A percentile compares a stretch with the other conserved stretches of the same genome.
Conservation (phyloP, 2,329 filamentous ascomycete genomes). For the Epichloe coenophiala region DNA sequence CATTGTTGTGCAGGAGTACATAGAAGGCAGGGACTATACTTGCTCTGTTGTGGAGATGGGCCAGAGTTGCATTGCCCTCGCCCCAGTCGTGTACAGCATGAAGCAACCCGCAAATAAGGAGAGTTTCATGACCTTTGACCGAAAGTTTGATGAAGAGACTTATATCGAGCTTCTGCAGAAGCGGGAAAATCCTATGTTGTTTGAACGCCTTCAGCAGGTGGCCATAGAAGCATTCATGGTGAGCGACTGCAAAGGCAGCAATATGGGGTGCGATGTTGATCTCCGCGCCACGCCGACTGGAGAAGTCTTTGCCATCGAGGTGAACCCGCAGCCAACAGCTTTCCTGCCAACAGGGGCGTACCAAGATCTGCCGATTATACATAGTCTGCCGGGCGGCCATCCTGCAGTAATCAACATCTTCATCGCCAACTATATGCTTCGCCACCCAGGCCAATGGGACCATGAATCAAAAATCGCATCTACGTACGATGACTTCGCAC, state of each 20-base stretch:
- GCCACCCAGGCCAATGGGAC: not conserved
- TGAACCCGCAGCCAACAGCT: not conserved
- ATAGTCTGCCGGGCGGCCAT: not conserved
- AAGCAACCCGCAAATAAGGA: not conserved
- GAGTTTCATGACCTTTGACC: constrained; percentile 1
- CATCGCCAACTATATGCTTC: not conserved
- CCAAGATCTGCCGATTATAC: not conserved
- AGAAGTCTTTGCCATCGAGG: not conserved
- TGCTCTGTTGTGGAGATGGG: not conserved
- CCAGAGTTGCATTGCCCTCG: not conserved
- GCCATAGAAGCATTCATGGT: not conserved
- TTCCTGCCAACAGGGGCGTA: not conserved
- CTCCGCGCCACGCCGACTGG: not conserved
- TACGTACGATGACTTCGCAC: not conserved
- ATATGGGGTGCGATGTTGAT: not conserved
- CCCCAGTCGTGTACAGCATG: not conserved
- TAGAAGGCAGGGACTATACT: not conserved
- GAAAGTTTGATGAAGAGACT: not conserved
- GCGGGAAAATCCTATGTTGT: not conserved
- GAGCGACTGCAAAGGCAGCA: not conserved
- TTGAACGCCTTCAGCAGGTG: not conserved
- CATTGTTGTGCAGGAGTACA: constrained; percentile 1
- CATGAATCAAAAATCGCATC: not conserved
- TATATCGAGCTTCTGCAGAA: not conserved
- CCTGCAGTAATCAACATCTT: not conserved